Evolutionary conservation across 2,329 filamentous ascomycete species (phyloP), one percentile per base, ranked within the genome.

Genomic region (Claviceps pusilla): DNA sequence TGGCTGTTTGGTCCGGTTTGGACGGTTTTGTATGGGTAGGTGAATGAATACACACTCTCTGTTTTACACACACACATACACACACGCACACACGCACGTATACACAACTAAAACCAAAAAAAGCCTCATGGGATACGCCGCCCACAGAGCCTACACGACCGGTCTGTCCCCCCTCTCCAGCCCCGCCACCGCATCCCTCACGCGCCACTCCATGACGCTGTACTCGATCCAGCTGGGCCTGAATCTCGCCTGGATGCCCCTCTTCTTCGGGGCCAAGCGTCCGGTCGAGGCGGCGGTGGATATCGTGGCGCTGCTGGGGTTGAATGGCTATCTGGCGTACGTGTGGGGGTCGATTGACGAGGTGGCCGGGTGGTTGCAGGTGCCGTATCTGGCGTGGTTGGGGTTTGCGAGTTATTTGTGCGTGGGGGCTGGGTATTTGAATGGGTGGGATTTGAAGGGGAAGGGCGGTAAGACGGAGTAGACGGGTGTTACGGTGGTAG

Each of bases 221-320:
- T 96, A 95, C 73, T 87, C 86, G 2, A 75, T 89, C 56, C 90
- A 96, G 70, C 82, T 96, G 7, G 86, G 78, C 11, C 75, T 96
- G 52, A 96, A 96, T 67, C 74, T 95, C 35, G 69, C 84, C 53
- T 97, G 88, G 88, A 96, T 89, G 79, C 91, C 91, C 12, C 77
- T 96, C 11, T 96, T 96, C 77, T 96, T 95, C 66, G 77, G 79
- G n/a, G 65, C 84, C 51, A 83, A 84, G 59, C 79, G 80, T 16
- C 89, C 89, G 1, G 75, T 84, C 52, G 79, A 82, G 64, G 89
- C 90, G 3, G 81, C 87, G 7, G 76, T 77, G 33, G 87, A 96
- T 66, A 84, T 95, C 51, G 70, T 87, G 33, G 76, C 83, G 0
- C 74, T 96, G 9, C 74, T 84, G 0, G 88, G 85, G 9, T 73